Evolutionary conservation across 495 filamentous ascomycete genomes (phyloP).

Genomic region (Eremomyces bilateralis): DNA sequence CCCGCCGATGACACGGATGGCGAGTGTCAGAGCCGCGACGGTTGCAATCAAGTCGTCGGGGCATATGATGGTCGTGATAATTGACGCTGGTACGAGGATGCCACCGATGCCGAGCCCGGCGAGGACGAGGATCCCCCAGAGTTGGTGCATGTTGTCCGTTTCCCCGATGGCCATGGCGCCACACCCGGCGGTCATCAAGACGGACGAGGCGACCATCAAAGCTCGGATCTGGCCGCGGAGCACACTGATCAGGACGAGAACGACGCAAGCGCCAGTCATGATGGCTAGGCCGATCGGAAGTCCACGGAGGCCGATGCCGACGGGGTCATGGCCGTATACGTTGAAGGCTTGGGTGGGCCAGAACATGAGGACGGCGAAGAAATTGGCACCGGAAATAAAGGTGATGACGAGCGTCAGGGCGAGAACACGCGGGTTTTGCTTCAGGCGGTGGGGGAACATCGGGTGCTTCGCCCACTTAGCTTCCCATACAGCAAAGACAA

Average conservation of each 20-base stretch:
- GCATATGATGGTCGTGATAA: slow-evolving; percentile 53
- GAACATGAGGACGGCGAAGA: slow-evolving; percentile 52
- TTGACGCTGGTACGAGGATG: slow-evolving; percentile 48
- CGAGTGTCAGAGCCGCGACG: slow-evolving; percentile 34
- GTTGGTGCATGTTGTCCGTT: slow-evolving; percentile 33
- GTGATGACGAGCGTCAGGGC: slow-evolving; percentile 46
- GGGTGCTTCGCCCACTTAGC: slow-evolving; percentile 35
- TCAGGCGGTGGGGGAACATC: slow-evolving; percentile 42
- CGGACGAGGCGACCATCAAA: slow-evolving; percentile 36
- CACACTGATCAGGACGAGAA: slow-evolving; percentile 35
- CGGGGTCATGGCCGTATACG: slow-evolving; percentile 47
- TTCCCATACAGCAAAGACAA: slow-evolving; percentile 40
- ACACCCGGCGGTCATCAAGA: slow-evolving; percentile 47
- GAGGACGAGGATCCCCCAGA: slow-evolving; percentile 40
- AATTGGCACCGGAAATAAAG: slow-evolving; percentile 52
- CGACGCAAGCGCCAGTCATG: slow-evolving; percentile 37
- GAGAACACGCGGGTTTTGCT: slow-evolving; percentile 40
- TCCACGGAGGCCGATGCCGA: slow-evolving; percentile 43
- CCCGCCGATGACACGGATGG: slow-evolving; percentile 47
- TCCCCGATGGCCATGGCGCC: slow-evolving; percentile 35
- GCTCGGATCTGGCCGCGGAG: slow-evolving; percentile 40
- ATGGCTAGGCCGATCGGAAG: slow-evolving; percentile 44
- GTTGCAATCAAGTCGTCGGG: slow-evolving; percentile 54
- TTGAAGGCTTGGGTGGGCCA: slow-evolving; percentile 59
- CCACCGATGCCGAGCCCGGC: slow-evolving; percentile 52